A percentile compares a stretch with the other conserved stretches of the same genome.
phyloP scores from a whole-genome alignment of 2,329 filamentous ascomycete species.

The Chalara sp. region DNA sequence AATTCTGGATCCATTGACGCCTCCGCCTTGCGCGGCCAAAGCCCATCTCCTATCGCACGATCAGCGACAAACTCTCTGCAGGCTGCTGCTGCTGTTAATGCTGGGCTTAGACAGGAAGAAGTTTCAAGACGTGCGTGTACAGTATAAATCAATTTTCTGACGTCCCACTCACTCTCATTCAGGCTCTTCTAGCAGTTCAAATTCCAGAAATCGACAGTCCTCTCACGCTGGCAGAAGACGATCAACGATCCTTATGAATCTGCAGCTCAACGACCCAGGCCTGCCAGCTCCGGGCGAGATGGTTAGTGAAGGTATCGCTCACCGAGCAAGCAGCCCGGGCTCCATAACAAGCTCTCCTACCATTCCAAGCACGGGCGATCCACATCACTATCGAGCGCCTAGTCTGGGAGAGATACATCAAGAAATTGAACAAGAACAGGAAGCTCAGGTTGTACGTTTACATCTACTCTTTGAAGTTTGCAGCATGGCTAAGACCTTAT shows the following conservation, averaged over 20 bases:
- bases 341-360: constrained; percentile 42
- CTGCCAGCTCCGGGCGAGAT: constrained; percentile 65
- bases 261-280: constrained; percentile 65
- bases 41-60: constrained; percentile 55
- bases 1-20: constrained; percentile 18
- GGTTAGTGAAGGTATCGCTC: constrained; percentile 39
- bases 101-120: constrained; percentile 59
- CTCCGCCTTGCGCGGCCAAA: constrained; percentile 33
- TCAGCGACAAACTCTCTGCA: constrained; percentile 66
- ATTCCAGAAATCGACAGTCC: constrained; percentile 38
- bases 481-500: constrained; percentile 1
- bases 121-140: constrained; percentile 44
- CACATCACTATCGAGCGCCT: constrained; percentile 59
- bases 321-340: constrained; percentile 36
- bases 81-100: constrained; percentile 71
- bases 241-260: constrained; percentile 65
- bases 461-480: background rate
- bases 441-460: constrained; percentile 62
- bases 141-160: background rate
- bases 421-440: constrained; percentile 72
- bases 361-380: constrained; percentile 33
- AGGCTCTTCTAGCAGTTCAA: constrained; percentile 42
- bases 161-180: constrained; percentile 1
- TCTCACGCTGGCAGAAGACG: constrained; percentile 51
- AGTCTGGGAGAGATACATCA: constrained; percentile 74